Base-by-base conservation (phyloP, 768 basidiomycete species). In the Lactarius pseudohatsudake region DNA sequence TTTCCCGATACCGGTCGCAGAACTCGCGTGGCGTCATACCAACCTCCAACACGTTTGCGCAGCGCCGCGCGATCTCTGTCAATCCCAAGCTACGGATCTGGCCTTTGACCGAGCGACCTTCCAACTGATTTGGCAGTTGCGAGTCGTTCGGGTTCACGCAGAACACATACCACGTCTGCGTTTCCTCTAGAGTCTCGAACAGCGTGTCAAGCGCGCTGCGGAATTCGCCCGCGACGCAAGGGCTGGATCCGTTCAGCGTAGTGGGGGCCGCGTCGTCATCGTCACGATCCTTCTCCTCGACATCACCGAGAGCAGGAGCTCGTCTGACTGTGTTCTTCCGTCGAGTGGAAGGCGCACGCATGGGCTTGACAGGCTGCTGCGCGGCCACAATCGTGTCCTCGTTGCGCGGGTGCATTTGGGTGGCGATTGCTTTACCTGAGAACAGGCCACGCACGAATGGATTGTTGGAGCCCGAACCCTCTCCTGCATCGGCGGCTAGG, bases 361-460 rank as follows among this genome's bases (percentile, higher is more conserved):
- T 93, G 0, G 96, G 96, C 76, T 96, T 94, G 69, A 94, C 88
- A 41, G 88, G 87, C 75, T 97, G 95, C 74, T 95, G 94, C 0
- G 94, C 95, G 6, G 94, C 86, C 18, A 98, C 96, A 67, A 98
- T 96, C 0, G 96, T 97, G 59, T 96, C 95, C 72, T 98, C 94
- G 72, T 96, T 90, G 68, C 89, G 81, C 0, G 96, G 95, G 73
- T 98, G 95, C 0, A 89, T 92, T 73, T 94, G 89, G 0, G 94
- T 96, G 0, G 94, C 92, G 68, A 99, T 94, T 2, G 90, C 89
- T 74, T 93, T 94, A 45, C 81, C 86, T 0, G 89, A 89, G 77
- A 98, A 98, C 7, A 99, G 79, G 9, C 90, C 90, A 67, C 93
- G 92, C 57, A 98, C 85, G 79, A 98, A 98, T 0, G 94, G 90